These are phyloP conservation scores for Xylariaceae sp. DNA, from an alignment of 2,329 filamentous ascomycete species.

Conservation along the genomic window DNA sequence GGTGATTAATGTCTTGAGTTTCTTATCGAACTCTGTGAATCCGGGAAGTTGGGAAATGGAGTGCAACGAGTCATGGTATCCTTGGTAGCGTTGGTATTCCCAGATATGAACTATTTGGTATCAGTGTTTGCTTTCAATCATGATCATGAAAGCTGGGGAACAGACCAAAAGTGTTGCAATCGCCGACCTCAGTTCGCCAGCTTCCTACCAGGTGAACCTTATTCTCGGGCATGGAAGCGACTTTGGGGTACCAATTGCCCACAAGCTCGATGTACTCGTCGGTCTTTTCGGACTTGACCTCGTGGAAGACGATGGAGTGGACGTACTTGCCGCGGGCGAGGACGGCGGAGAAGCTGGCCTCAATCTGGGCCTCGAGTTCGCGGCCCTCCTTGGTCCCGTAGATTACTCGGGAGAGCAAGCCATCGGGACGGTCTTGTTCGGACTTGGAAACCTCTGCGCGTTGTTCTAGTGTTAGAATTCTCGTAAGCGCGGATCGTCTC, in stretches of 20 bases:
- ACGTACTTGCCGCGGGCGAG: constrained; percentile 96
- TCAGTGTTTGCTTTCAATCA: constrained; percentile 8
- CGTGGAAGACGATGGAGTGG: constrained; percentile 94
- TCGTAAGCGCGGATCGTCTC: constrained; percentile 40
- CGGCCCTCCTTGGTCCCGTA: constrained; percentile 96
- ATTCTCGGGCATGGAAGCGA: constrained; percentile 81
- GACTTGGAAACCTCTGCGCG: constrained; percentile 54
- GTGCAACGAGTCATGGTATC: constrained; percentile 89
- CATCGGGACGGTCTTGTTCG: constrained; percentile 62
- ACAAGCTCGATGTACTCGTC: constrained; percentile 92
- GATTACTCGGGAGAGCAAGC: constrained; percentile 78
- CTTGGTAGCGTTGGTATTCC: constrained; percentile 97
- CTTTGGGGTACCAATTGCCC: constrained; percentile 85
- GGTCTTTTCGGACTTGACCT: constrained; percentile 91
- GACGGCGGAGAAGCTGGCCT: constrained; percentile 92
- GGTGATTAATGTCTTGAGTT: constrained; percentile 80
- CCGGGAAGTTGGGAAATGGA: constrained; percentile 79
- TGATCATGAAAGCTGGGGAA: background rate
- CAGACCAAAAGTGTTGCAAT: constrained; percentile 79
- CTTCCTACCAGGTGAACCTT: constrained; percentile 95
- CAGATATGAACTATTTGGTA: constrained; percentile 81
- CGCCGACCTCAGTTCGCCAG: constrained; percentile 96
- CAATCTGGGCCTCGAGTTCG: constrained; percentile 91
- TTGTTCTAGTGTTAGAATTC: constrained; percentile 50
- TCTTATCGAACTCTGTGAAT: constrained; percentile 76